A percentile compares a stretch with the other conserved stretches of the same genome.
Evolutionary conservation across 2,329 filamentous ascomycete species (phyloP).

Genomic region (Fusarium aywerte): DNA sequence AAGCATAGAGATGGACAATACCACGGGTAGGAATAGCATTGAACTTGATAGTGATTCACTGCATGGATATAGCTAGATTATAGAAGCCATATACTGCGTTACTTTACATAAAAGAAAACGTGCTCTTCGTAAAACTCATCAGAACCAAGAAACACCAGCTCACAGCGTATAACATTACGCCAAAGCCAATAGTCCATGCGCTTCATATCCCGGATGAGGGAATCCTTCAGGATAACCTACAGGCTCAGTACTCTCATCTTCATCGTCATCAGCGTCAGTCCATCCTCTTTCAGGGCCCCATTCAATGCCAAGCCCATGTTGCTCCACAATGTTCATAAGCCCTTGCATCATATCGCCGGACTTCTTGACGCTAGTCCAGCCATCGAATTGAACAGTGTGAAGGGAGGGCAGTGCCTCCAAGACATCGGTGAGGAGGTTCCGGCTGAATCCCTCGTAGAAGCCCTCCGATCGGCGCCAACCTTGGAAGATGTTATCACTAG

Average conservation of each 20-base stretch:
- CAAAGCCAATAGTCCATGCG: slow-evolving; percentile 15
- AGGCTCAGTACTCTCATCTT: not conserved
- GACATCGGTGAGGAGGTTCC: slow-evolving; percentile 65
- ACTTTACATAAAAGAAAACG: slow-evolving; percentile 12
- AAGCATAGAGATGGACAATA: slow-evolving; percentile 31
- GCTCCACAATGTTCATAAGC: slow-evolving; percentile 63
- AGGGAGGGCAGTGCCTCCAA: slow-evolving; percentile 67
- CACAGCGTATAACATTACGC: slow-evolving; percentile 16
- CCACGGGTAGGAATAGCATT: slow-evolving; percentile 26
- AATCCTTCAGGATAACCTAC: slow-evolving; percentile 19
- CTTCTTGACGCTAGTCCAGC: slow-evolving; percentile 72
- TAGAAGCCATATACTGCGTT: slow-evolving; percentile 23
- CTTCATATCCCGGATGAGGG: slow-evolving; percentile 27
- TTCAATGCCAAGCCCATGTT: slow-evolving; percentile 63
- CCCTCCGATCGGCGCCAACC: slow-evolving; percentile 73
- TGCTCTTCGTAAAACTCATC: slow-evolving; percentile 39
- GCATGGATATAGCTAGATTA: slow-evolving; percentile 24
- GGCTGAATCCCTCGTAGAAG: slow-evolving; percentile 76
- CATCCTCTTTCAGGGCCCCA: slow-evolving; percentile 77
- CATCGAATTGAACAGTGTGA: slow-evolving; percentile 74
- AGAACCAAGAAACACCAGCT: slow-evolving; percentile 1
- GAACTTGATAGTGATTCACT: slow-evolving; percentile 14
- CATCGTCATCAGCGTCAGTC: slow-evolving; percentile 60
- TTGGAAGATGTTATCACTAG: slow-evolving; percentile 72
- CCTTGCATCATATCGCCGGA: slow-evolving; percentile 71